phyloP scores from a whole-genome alignment of 495 filamentous ascomycete species.

The Endocarpon pusillum region DNA sequence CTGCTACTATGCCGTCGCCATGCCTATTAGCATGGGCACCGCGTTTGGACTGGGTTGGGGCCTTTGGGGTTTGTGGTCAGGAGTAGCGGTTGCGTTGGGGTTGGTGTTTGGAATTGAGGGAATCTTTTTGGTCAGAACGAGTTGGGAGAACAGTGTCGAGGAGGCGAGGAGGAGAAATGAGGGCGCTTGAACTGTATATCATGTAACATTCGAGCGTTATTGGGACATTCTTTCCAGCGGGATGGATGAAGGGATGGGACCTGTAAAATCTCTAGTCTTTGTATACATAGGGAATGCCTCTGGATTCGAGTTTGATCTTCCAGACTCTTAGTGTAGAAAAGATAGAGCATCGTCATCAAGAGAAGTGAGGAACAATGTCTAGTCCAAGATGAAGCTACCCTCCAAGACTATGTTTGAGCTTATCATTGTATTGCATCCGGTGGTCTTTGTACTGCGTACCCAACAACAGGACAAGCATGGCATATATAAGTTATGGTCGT shows the following conservation, averaged over 20 bases:
- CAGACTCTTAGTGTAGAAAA: neutral
- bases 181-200: constrained; percentile 35
- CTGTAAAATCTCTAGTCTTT: too few species aligned
- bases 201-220: too few species aligned
- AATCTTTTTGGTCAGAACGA: constrained; percentile 43
- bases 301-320: neutral
- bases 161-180: constrained; percentile 56
- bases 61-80: constrained; percentile 63
- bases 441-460: too few species aligned
- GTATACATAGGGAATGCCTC: neutral
- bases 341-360: neutral
- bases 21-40: constrained; percentile 66
- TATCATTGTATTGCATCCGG: too few species aligned
- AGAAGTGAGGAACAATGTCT: neutral
- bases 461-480: too few species aligned
- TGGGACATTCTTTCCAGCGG: too few species aligned
- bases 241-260: too few species aligned
- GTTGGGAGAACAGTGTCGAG: constrained; percentile 57
- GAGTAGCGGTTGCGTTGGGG: constrained; percentile 52
- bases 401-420: too few species aligned
- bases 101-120: constrained; percentile 50
- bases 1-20: constrained; percentile 68
- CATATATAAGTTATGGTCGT: too few species aligned
- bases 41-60: constrained; percentile 59
- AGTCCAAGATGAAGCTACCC: neutral